Evolutionary conservation across 768 basidiomycete species (phyloP).

Genomic region (Lanmaoa pseudosensibilis): DNA sequence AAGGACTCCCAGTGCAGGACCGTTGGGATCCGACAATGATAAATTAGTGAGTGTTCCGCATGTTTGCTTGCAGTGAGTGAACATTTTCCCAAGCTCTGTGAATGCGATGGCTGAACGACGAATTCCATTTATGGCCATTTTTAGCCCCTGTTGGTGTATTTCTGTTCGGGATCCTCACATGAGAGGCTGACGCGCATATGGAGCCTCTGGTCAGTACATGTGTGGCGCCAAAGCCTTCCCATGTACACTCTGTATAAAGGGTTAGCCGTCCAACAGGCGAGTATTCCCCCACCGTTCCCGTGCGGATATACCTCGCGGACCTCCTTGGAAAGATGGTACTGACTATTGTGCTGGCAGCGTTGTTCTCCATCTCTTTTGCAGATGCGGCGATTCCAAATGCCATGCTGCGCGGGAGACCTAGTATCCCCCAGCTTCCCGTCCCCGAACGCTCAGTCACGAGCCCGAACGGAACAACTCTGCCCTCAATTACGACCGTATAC

Average conservation of each 20-base stretch:
- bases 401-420: conserved; percentile 21
- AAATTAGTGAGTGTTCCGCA: too few species aligned
- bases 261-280: background rate
- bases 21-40: too few species aligned
- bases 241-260: conserved; percentile 9
- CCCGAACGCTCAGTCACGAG: conserved; percentile 10
- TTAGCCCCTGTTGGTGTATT: background rate
- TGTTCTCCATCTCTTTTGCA: conserved; percentile 13
- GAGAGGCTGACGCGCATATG: conserved; percentile 8
- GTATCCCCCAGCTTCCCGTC: conserved; percentile 14
- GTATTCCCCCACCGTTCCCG: background rate
- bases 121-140: conserved; percentile 1
- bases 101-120: background rate
- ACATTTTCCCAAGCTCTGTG: too few species aligned
- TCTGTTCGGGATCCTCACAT: background rate
- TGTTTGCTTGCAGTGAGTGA: too few species aligned
- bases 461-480: conserved; percentile 27
- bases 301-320: background rate
- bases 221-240: conserved; percentile 5
- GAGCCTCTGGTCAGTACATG: background rate
- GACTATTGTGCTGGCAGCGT: conserved; percentile 2
- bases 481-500: conserved; percentile 30
- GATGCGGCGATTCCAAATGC: conserved; percentile 22
- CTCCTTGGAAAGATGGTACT: conserved; percentile 10
- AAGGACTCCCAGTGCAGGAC: too few species aligned